Base-by-base conservation (phyloP, 2,329 filamentous ascomycete species). In the Exophiala aquamarina region DNA sequence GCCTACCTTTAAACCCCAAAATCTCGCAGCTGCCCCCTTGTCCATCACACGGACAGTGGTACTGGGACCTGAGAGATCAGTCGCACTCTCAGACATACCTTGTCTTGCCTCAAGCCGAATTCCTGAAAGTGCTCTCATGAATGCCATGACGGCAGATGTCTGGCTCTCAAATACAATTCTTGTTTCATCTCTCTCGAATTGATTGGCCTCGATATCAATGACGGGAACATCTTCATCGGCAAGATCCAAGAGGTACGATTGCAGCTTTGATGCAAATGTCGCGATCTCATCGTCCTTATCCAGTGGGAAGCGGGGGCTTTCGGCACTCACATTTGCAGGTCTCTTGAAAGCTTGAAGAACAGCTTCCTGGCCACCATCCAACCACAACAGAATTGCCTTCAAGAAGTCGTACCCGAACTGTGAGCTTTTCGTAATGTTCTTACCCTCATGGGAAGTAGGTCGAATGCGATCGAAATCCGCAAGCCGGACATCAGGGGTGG, bases 391-490 rank as follows among this genome's bases (percentile, higher is more conserved):
- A 34, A 84, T 81, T 1, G 81, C 79, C 60, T 80, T 82, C 19
- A 84, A 57, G 55, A 85, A 84, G 54, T 84, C 81, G 56, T 83
- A 83, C n/a, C 72, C 72, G 59, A 84, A 84, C 35, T 79, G 72
- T 15, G 70, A 66, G 6, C 57, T 55, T 10, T 69, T 59, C 15
- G 71, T 59, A 55, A 73, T 62, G 18, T 49, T 50, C 44, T 44
- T 57, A 36, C 51, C 55, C 59, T 78, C 69, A 17, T 68, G 64
- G 37, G 70, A 64, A 0, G 76, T 72, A 14, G 72, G 72, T 33
- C 63, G 64, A 19, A 82, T 74, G 15, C 69, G 66, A n/a, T 68
- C 61, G 55, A 81, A 81, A 36, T 67, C 60, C n/a, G 67, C 61
- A 18, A 72, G 59, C 8, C 70, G 65, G 17, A 68, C 60, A 33